Evolutionary conservation across 306 rosid species (phyloP), one percentile per base, ranked within the genome.

Genomic region (Prunus campanulata): DNA sequence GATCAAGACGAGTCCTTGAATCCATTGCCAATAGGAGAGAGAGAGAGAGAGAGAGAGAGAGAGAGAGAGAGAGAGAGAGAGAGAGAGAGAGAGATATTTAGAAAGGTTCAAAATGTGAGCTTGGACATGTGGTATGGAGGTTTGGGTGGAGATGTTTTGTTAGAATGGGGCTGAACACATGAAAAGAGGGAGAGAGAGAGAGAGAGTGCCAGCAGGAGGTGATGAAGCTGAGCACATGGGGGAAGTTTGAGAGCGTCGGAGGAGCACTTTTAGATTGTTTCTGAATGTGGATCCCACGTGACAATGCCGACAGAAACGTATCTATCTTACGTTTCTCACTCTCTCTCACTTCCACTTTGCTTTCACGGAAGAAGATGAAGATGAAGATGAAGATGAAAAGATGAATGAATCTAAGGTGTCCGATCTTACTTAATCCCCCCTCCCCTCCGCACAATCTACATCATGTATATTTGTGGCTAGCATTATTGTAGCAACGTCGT

Each of bases 1-100:
- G 89, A 85, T 96, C 97, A 82, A 96, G 91, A 72, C 83, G 89
- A 85, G 90, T 78, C n/a, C 81, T 86, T 54, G 90, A 86, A 74
- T 96, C 98, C 99, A 96, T 96, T 85, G 73, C 42, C 48, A 42
- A 35, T 39, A 39, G 35, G 62, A 64, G 78, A 11, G 50, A 71
- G 35, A 66, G 50, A 24, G 25, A 24, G 24, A 24, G 24, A 24
- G 24, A 24, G 69, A 49, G 51, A 50, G 42, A 16, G 70, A 77
- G 51, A 74, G 77, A 67, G 29, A 25, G 25, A 63, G 46, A 76
- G 68, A 71, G 55, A 44, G 80, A 66, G 16, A 12, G 30, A 24
- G 24, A 24, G 24, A 24, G 24, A 24, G 25, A 24, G 24, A 24
- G 24, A 24, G 24, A 24, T 0, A 24, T 32, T 15, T 48, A 56